Base-by-base conservation (phyloP, 2,329 filamentous ascomycete species). In the Monosporascus sp. region DNA sequence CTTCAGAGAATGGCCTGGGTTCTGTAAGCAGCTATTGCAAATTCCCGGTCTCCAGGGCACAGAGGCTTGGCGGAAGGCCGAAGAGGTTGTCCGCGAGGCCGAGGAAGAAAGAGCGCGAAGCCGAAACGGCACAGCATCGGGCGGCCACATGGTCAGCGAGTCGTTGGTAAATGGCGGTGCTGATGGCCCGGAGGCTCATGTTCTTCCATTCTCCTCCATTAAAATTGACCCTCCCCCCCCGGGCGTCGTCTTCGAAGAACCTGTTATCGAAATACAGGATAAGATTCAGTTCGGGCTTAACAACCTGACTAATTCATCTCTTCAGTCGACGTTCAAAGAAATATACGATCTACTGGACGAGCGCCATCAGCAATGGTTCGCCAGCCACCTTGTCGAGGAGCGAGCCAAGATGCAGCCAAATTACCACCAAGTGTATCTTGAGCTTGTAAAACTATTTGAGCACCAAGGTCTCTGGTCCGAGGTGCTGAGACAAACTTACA, bases 361-460 rank as follows among this genome's bases (percentile, higher is more conserved):
- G 51, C 85, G 86, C 60, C 88, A 97, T 68, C 89, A 95, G 64
- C 91, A 95, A 66, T 99, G 94, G 94, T 99, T 99, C 66, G 94
- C 95, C 7, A 86, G 86, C 48, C 96, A 97, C 65, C 78, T 99
- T 9, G 94, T 99, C 3, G 93, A 97, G 66, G 90, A 97, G 68
- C 90, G 95, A 46, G 95, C 93, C 35, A 97, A 97, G 72, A 87
- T 96, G 77, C 93, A 99, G 68, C 92, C 93, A 6, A 99, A 99
- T 70, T 97, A 95, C 66, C 94, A 99, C 63, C 82, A 88, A 55
- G 83, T 99, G 22, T 99, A 99, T 68, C 81, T 97, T 49, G 89
- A 96, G 63, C 81, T 99, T 50, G 81, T 99, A 55, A 87, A 87
- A 52, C 82, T 91, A 37, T 90, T 97, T 61, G 83, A 89, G 60